These are phyloP conservation scores for Neonectria faginata DNA, from an alignment of 2,329 filamentous ascomycete species.

Conservation along the genomic window DNA sequence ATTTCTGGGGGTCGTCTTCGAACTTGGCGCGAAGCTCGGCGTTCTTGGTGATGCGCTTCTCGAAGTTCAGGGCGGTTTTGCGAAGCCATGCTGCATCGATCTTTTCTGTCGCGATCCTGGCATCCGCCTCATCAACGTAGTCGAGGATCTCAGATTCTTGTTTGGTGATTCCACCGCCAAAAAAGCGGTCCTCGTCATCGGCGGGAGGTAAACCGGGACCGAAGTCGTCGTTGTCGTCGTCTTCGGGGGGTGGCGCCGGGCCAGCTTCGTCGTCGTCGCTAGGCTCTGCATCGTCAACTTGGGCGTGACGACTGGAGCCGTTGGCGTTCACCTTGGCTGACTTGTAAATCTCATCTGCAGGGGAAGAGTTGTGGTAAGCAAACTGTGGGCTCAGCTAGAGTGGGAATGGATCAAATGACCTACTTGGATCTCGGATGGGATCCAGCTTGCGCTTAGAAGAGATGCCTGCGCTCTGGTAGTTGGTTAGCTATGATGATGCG, in stretches of 20 bases:
- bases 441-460: conserved; percentile 74
- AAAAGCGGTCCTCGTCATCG: conserved; percentile 91
- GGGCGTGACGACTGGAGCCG: conserved; percentile 58
- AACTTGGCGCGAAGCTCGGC: conserved; percentile 88
- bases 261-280: conserved; percentile 65
- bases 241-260: conserved; percentile 60
- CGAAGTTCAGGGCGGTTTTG: conserved; percentile 83
- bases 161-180: conserved; percentile 87
- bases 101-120: conserved; percentile 69
- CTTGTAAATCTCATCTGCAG: conserved; percentile 72
- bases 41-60: conserved; percentile 92
- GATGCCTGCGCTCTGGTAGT: conserved; percentile 51
- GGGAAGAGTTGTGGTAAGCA: conserved; percentile 10
- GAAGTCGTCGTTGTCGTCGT: conserved; percentile 64
- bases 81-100: conserved; percentile 88
- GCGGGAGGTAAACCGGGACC: conserved; percentile 59
- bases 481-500: conserved; percentile 31
- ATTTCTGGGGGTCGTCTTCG: conserved; percentile 82
- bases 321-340: conserved; percentile 65
- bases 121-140: conserved; percentile 75
- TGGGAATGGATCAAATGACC: conserved; percentile 41
- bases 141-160: conserved; percentile 87
- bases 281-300: conserved; percentile 57
- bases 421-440: conserved; percentile 71
- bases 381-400: neutral